A percentile compares a stretch with the other conserved stretches of the same genome.
Conservation (phyloP, 306 rosid species). For the Glycine tomentella region DNA sequence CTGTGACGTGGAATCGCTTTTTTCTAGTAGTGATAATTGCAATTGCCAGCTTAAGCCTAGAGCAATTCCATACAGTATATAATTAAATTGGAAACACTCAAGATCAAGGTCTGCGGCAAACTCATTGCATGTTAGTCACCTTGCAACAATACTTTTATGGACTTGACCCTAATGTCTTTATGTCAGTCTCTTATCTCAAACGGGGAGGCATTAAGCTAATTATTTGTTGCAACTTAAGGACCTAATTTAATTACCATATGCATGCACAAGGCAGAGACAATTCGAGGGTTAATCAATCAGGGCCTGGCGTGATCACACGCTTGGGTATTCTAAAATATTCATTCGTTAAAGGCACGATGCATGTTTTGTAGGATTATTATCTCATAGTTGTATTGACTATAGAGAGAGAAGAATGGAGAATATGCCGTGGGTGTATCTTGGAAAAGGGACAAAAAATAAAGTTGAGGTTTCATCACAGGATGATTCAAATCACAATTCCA, state of each 20-base stretch:
- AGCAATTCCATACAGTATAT: neutral
- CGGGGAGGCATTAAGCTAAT: neutral
- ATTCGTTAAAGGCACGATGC: neutral
- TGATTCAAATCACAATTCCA: neutral
- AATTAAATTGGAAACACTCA: neutral
- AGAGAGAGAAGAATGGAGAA: no score
- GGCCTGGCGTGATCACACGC: neutral
- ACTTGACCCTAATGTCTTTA: neutral
- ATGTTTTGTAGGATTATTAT: neutral
- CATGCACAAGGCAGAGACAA: neutral
- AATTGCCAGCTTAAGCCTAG: neutral
- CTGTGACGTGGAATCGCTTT: no score
- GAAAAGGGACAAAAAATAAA: neutral
- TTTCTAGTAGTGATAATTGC: neutral
- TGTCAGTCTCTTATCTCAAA: neutral
- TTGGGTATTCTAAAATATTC: neutral
- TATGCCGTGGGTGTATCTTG: neutral
- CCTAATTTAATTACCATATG: neutral
- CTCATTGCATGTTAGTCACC: neutral
- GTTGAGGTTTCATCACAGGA: neutral
- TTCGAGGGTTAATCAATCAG: neutral
- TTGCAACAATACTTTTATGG: neutral
- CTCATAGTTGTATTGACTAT: no score
- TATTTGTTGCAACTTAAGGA: neutral
- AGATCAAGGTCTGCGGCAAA: neutral